phyloP scores from a whole-genome alignment of 352 stramenopile species.

The Aphanomyces euteiches region DNA sequence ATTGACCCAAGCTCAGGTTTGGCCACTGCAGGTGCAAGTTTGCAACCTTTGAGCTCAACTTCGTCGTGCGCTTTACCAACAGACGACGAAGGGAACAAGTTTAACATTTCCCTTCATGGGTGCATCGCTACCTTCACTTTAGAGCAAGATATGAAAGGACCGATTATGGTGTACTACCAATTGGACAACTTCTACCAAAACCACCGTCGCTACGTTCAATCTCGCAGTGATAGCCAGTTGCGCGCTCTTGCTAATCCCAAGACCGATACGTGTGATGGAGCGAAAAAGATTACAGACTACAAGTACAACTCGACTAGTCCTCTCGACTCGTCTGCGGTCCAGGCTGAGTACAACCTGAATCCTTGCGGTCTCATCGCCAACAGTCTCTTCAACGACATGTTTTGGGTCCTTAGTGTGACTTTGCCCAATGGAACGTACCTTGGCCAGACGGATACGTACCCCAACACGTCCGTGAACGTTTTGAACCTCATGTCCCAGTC shows the following conservation, averaged over 20 bases:
- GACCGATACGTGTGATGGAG: conserved; percentile 73
- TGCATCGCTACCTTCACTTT: conserved; percentile 44
- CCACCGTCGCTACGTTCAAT: conserved; percentile 70
- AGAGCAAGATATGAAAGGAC: conserved; percentile 66
- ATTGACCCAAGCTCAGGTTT: conserved; percentile 4
- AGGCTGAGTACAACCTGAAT: conserved; percentile 26
- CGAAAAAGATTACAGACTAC: conserved; percentile 41
- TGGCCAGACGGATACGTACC: conserved; percentile 66
- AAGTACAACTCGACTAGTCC: conserved; percentile 76
- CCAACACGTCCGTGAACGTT: conserved; percentile 25
- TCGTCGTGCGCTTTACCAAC: conserved; percentile 30
- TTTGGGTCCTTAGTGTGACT: conserved; percentile 73
- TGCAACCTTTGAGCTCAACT: conserved; percentile 45
- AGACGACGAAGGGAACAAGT: conserved; percentile 32
- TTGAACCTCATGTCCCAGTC: conserved; percentile 62
- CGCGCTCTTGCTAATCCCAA: conserved; percentile 41
- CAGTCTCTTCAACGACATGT: conserved; percentile 89
- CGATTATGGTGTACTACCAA: conserved; percentile 91
- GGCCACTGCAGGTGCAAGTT: not conserved
- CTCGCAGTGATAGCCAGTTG: conserved; percentile 53
- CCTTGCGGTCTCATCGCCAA: conserved; percentile 92
- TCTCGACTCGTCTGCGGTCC: conserved; percentile 34
- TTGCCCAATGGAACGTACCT: conserved; percentile 41
- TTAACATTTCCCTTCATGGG: conserved; percentile 25
- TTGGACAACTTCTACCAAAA: conserved; percentile 94